Evolutionary conservation across 306 rosid species (phyloP).

Genomic region (Leucaena leucocephala): DNA sequence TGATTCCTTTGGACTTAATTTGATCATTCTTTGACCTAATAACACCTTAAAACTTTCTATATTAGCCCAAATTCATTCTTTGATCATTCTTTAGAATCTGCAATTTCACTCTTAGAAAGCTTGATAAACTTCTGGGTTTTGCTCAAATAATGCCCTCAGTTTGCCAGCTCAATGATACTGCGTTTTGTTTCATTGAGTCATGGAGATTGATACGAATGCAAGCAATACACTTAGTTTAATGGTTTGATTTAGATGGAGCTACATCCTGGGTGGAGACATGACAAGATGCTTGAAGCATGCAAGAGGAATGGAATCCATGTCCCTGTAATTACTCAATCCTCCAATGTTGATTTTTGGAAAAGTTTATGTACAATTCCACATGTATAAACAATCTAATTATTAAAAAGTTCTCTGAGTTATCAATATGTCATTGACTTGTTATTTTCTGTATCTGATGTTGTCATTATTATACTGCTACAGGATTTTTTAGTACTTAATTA

Average conservation of each 20-base stretch:
- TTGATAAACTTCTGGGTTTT: constrained; percentile 40
- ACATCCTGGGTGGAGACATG: constrained; percentile 76
- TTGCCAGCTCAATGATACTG: constrained; percentile 29
- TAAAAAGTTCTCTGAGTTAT: too few relatives aligned
- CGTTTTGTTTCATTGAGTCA: background rate
- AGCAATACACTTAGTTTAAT: background rate
- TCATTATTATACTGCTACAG: too few relatives aligned
- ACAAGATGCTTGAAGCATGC: constrained; percentile 38
- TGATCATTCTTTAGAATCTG: background rate
- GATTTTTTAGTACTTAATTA: too few relatives aligned
- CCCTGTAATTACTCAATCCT: background rate
- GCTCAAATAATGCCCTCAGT: constrained; percentile 53
- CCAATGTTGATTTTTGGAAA: background rate
- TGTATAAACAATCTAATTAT: too few relatives aligned
- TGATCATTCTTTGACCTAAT: background rate
- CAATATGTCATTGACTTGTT: too few relatives aligned
- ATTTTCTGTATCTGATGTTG: too few relatives aligned
- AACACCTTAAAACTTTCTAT: background rate
- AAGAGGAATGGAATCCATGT: constrained; percentile 5
- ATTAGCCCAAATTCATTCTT: too few relatives aligned
- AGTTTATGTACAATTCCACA: too few relatives aligned
- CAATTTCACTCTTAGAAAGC: constrained; percentile 56
- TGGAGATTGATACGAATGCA: background rate
- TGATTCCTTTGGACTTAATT: background rate
- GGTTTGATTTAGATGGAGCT: constrained; percentile 15